Evolutionary conservation across 2,329 filamentous ascomycete genomes (phyloP).

Genomic region (Cyclaneusma minus): DNA sequence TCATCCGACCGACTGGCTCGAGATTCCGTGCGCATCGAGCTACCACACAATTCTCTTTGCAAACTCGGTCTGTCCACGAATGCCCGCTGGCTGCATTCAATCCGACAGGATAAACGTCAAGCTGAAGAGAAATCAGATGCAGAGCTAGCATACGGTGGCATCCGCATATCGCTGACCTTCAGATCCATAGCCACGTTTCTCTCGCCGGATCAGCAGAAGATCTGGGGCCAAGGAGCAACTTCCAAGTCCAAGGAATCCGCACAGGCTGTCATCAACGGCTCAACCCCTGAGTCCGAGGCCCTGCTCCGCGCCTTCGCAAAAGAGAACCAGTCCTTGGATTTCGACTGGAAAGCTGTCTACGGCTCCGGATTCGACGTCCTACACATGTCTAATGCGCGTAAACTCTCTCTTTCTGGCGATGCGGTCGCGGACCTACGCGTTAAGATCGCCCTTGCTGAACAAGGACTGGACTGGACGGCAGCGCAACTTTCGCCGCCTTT

Average conservation of each 20-base stretch:
- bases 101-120: slow-evolving; percentile 70
- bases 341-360: slow-evolving; percentile 64
- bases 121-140: slow-evolving; percentile 47
- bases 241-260: slow-evolving; percentile 48
- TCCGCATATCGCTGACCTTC: slow-evolving; percentile 86
- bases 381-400: slow-evolving; percentile 31
- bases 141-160: slow-evolving; percentile 59
- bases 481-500: slow-evolving; percentile 13
- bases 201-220: slow-evolving; percentile 41
- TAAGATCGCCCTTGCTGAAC: slow-evolving; percentile 31
- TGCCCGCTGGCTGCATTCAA: slow-evolving; percentile 79
- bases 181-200: slow-evolving; percentile 78
- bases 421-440: slow-evolving; percentile 31
- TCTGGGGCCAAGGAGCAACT: slow-evolving; percentile 87
- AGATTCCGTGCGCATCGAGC: slow-evolving; percentile 39
- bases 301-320: slow-evolving; percentile 69
- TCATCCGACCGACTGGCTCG: slow-evolving; percentile 7
- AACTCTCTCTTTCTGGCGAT: slow-evolving; percentile 33
- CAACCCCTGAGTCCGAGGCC: slow-evolving; percentile 44
- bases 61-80: slow-evolving; percentile 72
- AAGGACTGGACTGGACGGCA: slow-evolving; percentile 24
- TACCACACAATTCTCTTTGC: slow-evolving; percentile 84
- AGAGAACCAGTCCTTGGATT: slow-evolving; percentile 62
- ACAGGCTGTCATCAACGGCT: slow-evolving; percentile 50
- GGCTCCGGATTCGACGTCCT: slow-evolving; percentile 74